phyloP scores from a whole-genome alignment of 805 yeast species.

The Clavispora asparagi region DNA sequence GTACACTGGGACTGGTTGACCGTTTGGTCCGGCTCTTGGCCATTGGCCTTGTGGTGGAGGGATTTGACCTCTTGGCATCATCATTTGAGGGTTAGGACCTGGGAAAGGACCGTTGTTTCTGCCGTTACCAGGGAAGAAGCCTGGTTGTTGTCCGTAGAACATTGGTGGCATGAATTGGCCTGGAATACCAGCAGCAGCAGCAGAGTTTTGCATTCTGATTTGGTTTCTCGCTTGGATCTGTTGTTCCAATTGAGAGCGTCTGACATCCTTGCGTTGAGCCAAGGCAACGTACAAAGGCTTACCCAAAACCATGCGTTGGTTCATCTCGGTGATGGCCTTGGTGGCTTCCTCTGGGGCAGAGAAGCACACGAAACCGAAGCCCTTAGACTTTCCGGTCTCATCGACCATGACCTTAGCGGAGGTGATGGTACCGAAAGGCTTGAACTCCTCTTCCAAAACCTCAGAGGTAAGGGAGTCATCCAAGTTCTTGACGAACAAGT shows the following conservation, averaged over 20 bases:
- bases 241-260: slow-evolving; percentile 95
- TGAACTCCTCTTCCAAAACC: slow-evolving; percentile 83
- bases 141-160: slow-evolving; percentile 82
- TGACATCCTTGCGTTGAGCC: slow-evolving; percentile 97
- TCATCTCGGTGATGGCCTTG: slow-evolving; percentile 97
- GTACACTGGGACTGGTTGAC: slow-evolving; percentile 79
- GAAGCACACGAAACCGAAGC: slow-evolving; percentile 98
- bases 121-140: slow-evolving; percentile 72
- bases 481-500: slow-evolving; percentile 93
- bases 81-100: slow-evolving; percentile 76
- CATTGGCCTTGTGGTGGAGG: slow-evolving; percentile 66
- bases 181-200: slow-evolving; percentile 78
- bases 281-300: slow-evolving; percentile 98
- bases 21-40: slow-evolving; percentile 73
- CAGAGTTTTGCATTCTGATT: slow-evolving; percentile 96
- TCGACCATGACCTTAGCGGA: slow-evolving; percentile 96
- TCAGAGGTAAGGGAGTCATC: slow-evolving; percentile 92
- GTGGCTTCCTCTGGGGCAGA: slow-evolving; percentile 98
- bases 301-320: slow-evolving; percentile 90
- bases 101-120: slow-evolving; percentile 75
- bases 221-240: slow-evolving; percentile 98
- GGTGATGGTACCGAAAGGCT: slow-evolving; percentile 90
- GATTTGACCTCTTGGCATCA: slow-evolving; percentile 66
- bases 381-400: slow-evolving; percentile 92
- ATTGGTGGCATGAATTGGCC: slow-evolving; percentile 85